Conservation (phyloP, 1,139 yeast species). For the Candida freyschussii region DNA sequence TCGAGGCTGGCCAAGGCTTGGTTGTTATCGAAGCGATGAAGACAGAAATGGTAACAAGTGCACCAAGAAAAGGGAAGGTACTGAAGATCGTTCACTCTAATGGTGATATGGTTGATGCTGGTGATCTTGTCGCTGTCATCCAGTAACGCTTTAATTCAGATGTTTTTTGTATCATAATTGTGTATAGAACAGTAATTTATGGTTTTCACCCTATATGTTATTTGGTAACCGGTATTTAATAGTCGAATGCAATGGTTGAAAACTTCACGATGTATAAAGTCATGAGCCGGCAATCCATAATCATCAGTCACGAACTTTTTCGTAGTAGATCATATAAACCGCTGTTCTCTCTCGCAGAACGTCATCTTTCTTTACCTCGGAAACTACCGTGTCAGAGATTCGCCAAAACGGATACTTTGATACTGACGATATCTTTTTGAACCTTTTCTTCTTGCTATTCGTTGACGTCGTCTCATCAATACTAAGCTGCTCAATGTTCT, state of each 20-base stretch:
- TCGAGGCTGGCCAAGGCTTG: constrained; percentile 70
- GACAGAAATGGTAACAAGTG: constrained; percentile 86
- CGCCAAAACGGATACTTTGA: constrained; percentile 76
- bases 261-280: too few relatives aligned
- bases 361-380: constrained; percentile 56
- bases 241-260: too few relatives aligned
- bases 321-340: constrained; percentile 82
- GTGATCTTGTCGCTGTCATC: constrained; percentile 80
- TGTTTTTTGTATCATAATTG: constrained; percentile 1
- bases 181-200: too few relatives aligned
- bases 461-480: constrained; percentile 1
- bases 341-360: constrained; percentile 67
- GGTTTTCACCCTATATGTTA: too few relatives aligned
- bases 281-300: too few relatives aligned
- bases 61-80: constrained; percentile 74
- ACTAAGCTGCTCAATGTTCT: constrained; percentile 5
- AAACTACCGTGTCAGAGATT: constrained; percentile 68
- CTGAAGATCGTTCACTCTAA: constrained; percentile 70
- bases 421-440: constrained; percentile 45
- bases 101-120: constrained; percentile 96
- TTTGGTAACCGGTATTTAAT: too few relatives aligned
- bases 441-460: constrained; percentile 12
- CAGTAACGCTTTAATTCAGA: constrained; percentile 3
- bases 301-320: constrained; percentile 27
- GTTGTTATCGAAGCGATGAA: constrained; percentile 97